Conservation (phyloP, 2,329 filamentous ascomycete genomes). For the Diaporthe nobilis region DNA sequence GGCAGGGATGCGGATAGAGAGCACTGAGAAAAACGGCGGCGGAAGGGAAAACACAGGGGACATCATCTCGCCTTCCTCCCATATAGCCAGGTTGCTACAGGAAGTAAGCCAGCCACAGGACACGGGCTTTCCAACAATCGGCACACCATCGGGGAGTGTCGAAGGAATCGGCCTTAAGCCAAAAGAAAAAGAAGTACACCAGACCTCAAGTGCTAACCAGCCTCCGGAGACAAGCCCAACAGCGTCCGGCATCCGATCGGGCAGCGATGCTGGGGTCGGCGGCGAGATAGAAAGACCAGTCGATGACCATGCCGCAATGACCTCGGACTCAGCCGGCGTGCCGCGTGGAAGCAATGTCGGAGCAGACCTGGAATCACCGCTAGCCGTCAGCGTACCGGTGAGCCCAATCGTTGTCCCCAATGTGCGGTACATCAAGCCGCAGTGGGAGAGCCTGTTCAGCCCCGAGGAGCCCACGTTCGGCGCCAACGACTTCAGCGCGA, state of each 20-base stretch:
- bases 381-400: too few species aligned
- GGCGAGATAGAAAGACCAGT: not conserved
- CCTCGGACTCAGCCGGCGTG: not conserved
- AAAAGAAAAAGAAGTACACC: not conserved
- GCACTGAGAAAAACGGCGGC: not conserved
- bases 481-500: constrained; percentile 10
- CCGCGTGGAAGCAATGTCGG: not conserved
- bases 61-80: not conserved
- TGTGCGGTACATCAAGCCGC: constrained; percentile 4
- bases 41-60: not conserved
- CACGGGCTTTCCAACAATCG: not conserved
- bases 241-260: not conserved
- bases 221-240: too few species aligned
- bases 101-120: not conserved
- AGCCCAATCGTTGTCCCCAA: not conserved
- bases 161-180: not conserved
- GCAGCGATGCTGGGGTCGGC: not conserved
- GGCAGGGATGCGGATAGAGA: not conserved
- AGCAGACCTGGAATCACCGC: not conserved
- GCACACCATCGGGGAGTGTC: too few species aligned
- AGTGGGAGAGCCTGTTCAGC: constrained; percentile 5
- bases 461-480: not conserved
- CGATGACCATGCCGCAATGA: not conserved
- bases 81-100: not conserved
- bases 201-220: not conserved